Evolutionary conservation across 345 rosid genomes (phyloP).

Genomic region (Linum usitatissimum): DNA sequence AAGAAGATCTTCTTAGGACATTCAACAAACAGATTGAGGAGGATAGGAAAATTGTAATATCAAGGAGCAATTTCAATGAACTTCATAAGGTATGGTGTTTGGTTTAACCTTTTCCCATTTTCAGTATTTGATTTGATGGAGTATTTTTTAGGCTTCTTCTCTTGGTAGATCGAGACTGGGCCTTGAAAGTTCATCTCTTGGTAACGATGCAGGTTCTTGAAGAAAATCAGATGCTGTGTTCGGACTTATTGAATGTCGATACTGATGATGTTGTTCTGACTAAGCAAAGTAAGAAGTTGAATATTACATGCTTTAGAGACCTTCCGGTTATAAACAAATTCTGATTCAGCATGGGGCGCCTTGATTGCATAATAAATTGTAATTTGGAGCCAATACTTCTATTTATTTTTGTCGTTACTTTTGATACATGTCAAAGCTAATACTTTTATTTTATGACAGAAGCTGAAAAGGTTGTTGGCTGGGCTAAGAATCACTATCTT

Average conservation of each 20-base stretch:
- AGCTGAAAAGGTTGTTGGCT: constrained; percentile 79
- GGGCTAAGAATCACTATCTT: constrained; percentile 75
- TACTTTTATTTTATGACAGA: constrained; percentile 23
- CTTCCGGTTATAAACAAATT: not conserved
- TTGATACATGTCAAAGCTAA: no score
- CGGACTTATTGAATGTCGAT: constrained; percentile 57
- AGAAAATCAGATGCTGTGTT: constrained; percentile 78
- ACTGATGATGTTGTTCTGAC: constrained; percentile 80
- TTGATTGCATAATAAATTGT: not conserved
- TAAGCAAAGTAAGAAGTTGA: constrained; percentile 55
- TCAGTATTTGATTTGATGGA: not conserved
- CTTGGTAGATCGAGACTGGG: not conserved
- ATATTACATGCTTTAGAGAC: not conserved
- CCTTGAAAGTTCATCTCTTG: not conserved
- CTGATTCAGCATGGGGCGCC: not conserved
- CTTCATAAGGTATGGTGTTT: constrained; percentile 54
- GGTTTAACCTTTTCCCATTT: not conserved
- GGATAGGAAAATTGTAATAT: constrained; percentile 73
- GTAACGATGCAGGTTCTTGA: constrained; percentile 65
- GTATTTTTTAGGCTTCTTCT: not conserved
- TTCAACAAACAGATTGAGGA: constrained; percentile 90
- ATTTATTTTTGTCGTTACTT: no score
- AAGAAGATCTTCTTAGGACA: constrained; percentile 54
- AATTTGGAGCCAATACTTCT: no score
- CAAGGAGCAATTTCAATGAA: constrained; percentile 75